These are phyloP conservation scores for Blastobotrys elegans DNA, from an alignment of 1,139 yeast species.

Conservation along the genomic window DNA sequence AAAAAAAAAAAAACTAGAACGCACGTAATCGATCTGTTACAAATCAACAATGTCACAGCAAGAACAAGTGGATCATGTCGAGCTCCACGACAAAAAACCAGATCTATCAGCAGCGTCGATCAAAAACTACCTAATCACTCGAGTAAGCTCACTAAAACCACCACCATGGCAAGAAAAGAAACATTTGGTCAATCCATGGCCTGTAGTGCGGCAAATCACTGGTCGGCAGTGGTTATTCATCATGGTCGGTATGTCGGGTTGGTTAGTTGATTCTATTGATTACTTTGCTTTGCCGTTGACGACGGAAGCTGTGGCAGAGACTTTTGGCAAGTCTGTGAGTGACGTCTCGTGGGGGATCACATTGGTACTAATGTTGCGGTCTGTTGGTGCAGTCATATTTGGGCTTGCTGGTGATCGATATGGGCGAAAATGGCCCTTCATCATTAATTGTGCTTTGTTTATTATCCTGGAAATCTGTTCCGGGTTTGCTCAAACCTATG, in stretches of 20 bases:
- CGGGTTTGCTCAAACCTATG: conserved; percentile 47
- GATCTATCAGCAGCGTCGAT: conserved; percentile 24
- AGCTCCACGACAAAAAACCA: not conserved
- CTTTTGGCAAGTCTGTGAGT: conserved; percentile 46
- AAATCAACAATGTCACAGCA: not conserved
- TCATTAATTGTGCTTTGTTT: conserved; percentile 42
- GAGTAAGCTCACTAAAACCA: conserved; percentile 44
- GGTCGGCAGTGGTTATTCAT: conserved; percentile 59
- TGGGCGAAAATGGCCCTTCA: conserved; percentile 54
- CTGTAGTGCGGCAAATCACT: conserved; percentile 44
- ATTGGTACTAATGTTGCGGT: conserved; percentile 53
- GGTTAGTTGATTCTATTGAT: conserved; percentile 81
- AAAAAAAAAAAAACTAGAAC: too few relatives aligned
- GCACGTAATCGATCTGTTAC: too few relatives aligned
- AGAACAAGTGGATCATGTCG: not conserved
- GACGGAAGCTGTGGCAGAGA: conserved; percentile 50
- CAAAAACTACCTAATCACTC: conserved; percentile 35
- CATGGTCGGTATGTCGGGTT: conserved; percentile 57
- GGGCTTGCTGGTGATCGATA: conserved; percentile 50
- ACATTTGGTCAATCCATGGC: conserved; percentile 44
- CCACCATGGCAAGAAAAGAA: conserved; percentile 29
- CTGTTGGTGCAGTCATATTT: conserved; percentile 54
- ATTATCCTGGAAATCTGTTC: conserved; percentile 48
- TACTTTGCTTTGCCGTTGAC: conserved; percentile 66
- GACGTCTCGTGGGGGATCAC: conserved; percentile 66